phyloP scores from a whole-genome alignment of 2,329 filamentous ascomycete species.

The Ophiostoma triangulosporum region DNA sequence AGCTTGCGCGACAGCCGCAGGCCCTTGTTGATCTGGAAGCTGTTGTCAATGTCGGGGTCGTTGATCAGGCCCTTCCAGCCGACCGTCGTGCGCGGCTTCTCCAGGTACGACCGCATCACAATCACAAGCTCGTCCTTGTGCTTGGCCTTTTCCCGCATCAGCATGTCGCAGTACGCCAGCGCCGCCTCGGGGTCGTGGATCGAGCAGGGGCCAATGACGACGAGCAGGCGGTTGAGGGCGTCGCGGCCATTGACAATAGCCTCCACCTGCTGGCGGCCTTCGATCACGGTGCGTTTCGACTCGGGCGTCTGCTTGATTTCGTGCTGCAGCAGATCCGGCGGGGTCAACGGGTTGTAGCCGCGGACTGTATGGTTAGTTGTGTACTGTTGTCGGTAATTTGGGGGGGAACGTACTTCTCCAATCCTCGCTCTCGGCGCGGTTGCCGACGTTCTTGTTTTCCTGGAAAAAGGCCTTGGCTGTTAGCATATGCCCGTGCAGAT shows the following conservation, averaged over 20 bases:
- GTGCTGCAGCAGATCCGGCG: conserved; percentile 88
- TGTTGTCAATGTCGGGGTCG: conserved; percentile 95
- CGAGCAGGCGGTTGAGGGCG: conserved; percentile 43
- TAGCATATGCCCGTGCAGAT: neutral
- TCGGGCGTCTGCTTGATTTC: conserved; percentile 56
- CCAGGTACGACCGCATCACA: conserved; percentile 95
- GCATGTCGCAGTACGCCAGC: conserved; percentile 79
- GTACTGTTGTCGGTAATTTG: neutral
- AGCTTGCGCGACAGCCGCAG: conserved; percentile 74
- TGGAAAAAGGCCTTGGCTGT: conserved; percentile 50
- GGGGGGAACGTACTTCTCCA: conserved; percentile 53
- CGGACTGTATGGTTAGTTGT: conserved; percentile 40
- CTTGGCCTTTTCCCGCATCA: conserved; percentile 73
- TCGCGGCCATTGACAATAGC: conserved; percentile 49
- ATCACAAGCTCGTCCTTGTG: conserved; percentile 82
- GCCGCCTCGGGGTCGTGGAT: conserved; percentile 90
- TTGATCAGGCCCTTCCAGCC: conserved; percentile 99
- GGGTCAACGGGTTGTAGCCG: conserved; percentile 85
- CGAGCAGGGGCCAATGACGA: conserved; percentile 90
- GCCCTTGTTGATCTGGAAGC: conserved; percentile 98
- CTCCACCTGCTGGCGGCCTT: conserved; percentile 45
- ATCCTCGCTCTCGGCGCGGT: conserved; percentile 61
- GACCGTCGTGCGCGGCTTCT: conserved; percentile 95
- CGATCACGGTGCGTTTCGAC: conserved; percentile 47
- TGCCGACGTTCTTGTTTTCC: conserved; percentile 66